Evolutionary conservation across 139 green algal genomes (phyloP).

Genomic region (Dunaliella primolecta): DNA sequence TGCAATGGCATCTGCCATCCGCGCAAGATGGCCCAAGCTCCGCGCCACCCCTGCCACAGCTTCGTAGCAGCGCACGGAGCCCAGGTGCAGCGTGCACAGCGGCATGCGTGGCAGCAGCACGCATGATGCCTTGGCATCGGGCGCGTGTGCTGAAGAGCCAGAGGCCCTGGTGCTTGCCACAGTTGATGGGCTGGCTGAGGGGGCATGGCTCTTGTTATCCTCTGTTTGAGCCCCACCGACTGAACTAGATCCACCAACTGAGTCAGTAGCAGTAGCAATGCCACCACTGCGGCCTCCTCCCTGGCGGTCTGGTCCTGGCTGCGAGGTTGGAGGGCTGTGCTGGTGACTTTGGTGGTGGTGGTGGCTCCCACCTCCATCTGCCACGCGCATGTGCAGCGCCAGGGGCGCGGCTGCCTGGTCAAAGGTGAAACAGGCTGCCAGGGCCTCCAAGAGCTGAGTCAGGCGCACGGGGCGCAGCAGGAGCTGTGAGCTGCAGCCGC

Average conservation of each 20-base stretch:
- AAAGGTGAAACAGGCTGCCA: conserved; percentile 55
- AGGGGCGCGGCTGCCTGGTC: conserved; percentile 42
- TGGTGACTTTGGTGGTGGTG: neutral
- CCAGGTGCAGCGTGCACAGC: conserved; percentile 47
- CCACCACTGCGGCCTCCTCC: too few relatives aligned
- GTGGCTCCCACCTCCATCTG: neutral
- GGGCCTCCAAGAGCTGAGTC: conserved; percentile 6
- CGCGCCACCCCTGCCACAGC: conserved; percentile 53
- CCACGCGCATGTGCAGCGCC: conserved; percentile 32
- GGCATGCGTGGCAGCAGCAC: conserved; percentile 66
- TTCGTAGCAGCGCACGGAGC: conserved; percentile 41
- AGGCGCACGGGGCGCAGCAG: conserved; percentile 41
- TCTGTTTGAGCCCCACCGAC: neutral
- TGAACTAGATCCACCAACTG: neutral
- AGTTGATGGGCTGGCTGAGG: neutral
- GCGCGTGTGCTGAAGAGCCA: neutral
- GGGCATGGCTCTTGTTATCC: neutral
- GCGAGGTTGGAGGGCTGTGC: neutral
- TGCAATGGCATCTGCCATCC: conserved; percentile 12
- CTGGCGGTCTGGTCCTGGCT: too few relatives aligned
- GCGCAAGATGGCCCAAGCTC: conserved; percentile 37
- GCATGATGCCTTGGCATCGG: neutral
- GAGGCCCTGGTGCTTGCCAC: neutral
- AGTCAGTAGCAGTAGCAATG: neutral
- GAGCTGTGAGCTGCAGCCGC: conserved; percentile 16